Base-by-base conservation (phyloP, 1,139 yeast species). In the Saccharomycopsis hybrid region DNA sequence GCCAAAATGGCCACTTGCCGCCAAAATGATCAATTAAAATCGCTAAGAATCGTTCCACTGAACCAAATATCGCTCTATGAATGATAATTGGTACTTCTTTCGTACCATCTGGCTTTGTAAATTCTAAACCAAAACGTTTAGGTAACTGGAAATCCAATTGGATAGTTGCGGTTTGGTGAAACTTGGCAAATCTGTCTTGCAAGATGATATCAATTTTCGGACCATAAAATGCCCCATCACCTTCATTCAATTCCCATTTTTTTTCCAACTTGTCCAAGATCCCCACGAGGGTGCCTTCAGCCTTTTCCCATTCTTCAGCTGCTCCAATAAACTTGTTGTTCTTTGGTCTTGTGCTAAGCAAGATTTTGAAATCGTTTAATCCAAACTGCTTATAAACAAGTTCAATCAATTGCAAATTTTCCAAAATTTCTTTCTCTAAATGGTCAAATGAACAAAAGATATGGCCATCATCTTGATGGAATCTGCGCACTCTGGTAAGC, bases 1-100 rank as follows among this genome's bases (percentile, higher is more conserved):
- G 67, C 98, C 98, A 92, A 64, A 94, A 92, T 9, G 99, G 99
- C 98, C 99, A 92, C 58, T 85, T 85, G 0, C 98, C 99, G 51
- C 79, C 79, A 64, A 81, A 90, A 59, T 90, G 96, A 63, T 94
- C 98, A 46, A 90, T 79, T 53, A 92, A 71, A 56, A 94, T 79
- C 2, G 97, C 97, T 65, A 92, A 72, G 65, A 92, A 90, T 58
- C 99, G 75, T 65, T 92, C 98, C 28, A 92, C 74, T 0, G 96
- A 87, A 0, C 99, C 99, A 61, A 88, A 86, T 2, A 92, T 89
- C 0, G 98, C 98, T 52, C 99, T 75, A 62, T 92, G 99, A 35
- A 92, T 79, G 85, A 92, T 80, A 36, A 92, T 92, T 1, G 99
- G 99, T 9, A 64, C 60, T 5, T 68, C 68, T 8, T 5, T 31